Base-by-base conservation (phyloP, 1,284 basidiomycete species). In the Heterobasidion annosum region DNA sequence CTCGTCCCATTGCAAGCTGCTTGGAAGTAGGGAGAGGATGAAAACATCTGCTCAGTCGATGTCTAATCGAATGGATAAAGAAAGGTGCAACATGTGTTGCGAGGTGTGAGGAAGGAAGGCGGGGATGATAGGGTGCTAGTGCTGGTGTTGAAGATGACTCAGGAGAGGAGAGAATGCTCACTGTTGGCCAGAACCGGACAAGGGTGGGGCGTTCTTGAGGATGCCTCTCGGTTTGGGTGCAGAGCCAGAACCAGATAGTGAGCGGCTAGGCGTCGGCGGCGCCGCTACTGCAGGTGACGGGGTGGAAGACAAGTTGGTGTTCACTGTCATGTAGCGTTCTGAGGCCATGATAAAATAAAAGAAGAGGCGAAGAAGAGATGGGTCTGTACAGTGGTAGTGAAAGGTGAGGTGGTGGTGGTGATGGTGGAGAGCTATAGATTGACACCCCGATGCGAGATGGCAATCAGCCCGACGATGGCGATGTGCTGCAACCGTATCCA, bases 1-100 rank as follows among this genome's bases (percentile, higher is more conserved):
- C 67, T 96, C 93, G 65, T 96, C 93, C 93, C 93, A 96, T 65
- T 90, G 88, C 62, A 95, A 67, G 63, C 81, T 82, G 60, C 56
- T 59, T 9, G 37, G 8, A 40, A 33, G 34, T 25, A 37, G 47
- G 32, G 51, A 58, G 34, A 43, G 15, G 10, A 52, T 40, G 43
- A 53, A 57, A 34, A 56, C 16, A 19, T 25, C 25, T 25, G 25
- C 25, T 25, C 25, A 25, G 25, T 25, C 25, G 25, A 25, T 25
- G 25, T 25, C 25, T 25, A 51, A 52, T 33, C 54, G 15, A 57
- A 57, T 52, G 52, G 55, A 51, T 16, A 18, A 46, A 55, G 44
- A 47, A 10, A 40, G 37, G 8, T 40, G n/a, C 12, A 40, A n/a
- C 10, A 34, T 44, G 47, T 19, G 33, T 15, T 25, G 50, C 4